These are phyloP conservation scores for Fusarium pseudocircinatum DNA, from an alignment of 2,329 filamentous ascomycete genomes.

Conservation along the genomic window DNA sequence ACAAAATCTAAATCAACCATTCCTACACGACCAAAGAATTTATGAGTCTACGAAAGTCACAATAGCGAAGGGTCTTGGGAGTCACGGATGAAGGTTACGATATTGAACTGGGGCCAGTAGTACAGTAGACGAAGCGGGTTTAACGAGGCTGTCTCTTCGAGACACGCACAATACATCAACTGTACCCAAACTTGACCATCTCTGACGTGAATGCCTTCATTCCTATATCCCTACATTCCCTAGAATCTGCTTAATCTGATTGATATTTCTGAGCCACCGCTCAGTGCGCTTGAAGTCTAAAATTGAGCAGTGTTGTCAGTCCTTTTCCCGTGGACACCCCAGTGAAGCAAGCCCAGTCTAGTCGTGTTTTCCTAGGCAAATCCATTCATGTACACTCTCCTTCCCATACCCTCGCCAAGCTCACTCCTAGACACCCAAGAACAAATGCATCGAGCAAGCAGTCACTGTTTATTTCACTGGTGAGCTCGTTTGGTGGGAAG, in stretches of 20 bases:
- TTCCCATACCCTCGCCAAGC: fast-evolving
- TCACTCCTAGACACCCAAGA: fast-evolving
- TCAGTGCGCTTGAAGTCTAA: neutral
- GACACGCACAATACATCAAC: neutral
- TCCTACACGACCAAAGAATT: too few species aligned
- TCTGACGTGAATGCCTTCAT: conserved; percentile 3
- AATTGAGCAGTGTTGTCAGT: neutral
- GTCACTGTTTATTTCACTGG: neutral
- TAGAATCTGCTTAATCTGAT: fast-evolving
- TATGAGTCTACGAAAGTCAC: too few species aligned
- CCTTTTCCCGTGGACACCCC: neutral
- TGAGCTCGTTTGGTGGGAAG: neutral
- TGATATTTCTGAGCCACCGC: neutral
- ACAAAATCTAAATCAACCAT: too few species aligned
- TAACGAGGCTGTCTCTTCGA: neutral
- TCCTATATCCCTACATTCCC: neutral
- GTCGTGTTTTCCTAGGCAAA: neutral
- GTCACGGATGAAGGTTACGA: too few species aligned
- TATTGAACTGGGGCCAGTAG: too few species aligned
- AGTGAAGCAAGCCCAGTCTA: neutral
- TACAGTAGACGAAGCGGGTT: neutral
- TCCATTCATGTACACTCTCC: neutral
- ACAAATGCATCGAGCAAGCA: neutral
- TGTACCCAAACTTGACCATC: conserved; percentile 2
- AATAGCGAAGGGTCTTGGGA: too few species aligned